Evolutionary conservation across 805 yeast genomes (phyloP), one percentile per base, ranked within the genome.

Genomic region (Kurtzmaniella cleridarum): DNA sequence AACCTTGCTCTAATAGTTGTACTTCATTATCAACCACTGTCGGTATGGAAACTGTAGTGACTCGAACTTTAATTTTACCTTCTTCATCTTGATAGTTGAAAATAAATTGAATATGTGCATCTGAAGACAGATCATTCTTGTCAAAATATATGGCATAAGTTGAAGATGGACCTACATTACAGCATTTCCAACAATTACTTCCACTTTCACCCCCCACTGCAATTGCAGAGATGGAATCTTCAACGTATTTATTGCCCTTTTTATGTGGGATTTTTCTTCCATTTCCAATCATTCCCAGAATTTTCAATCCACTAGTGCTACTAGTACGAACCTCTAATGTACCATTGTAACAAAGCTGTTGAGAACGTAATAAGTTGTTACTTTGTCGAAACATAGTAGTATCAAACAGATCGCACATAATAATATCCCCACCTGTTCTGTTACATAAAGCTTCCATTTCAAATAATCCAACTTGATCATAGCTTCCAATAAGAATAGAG

Each of bases 351-450:
- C 80, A 87, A 69, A 77, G 23, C 15, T 36, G 39, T 17, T 28
- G 24, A 17, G 15, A 14, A 4, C 15, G 38, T 44, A 78, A 72
- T 49, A 75, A 71, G 38, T 72, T 66, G 40, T 79, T 71, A 17
- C 85, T 79, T 57, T 80, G 85, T 49, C 75, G 78, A 64, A 81
- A 81, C 44, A 81, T 80, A 1, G 86, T 75, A 0, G 86, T 80
- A 27, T 75, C 71, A 51, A 80, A 81, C 3, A 81, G 75, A 59
- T 81, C 88, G 40, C 81, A 67, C 64, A 79, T 71, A 2, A 81
- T 77, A 18, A 79, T 69, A 3, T 64, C 62, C 36, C 88, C 88
- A 20, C 87, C 87, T 9, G 85, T 79, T 41, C 66, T 66, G 49
- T 71, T 67, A 36, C 77, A 63, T 9, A 80, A 57, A 12, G 70